Evolutionary conservation across 2,329 filamentous ascomycete species (phyloP), one percentile per base, ranked within the genome.

Genomic region (Fusarium coffeatum): DNA sequence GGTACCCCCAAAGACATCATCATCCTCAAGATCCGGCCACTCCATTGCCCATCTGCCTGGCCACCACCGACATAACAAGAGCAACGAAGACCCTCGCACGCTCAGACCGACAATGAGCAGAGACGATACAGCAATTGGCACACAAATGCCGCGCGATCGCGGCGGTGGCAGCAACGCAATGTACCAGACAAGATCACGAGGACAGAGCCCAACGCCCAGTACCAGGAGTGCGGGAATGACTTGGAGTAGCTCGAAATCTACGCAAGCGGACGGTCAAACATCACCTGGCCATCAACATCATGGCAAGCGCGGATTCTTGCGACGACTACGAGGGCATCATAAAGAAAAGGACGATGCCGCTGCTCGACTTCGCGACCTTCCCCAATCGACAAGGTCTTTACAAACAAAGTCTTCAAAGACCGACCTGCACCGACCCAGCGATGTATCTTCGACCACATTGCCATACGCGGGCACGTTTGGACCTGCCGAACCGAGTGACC

Each of bases 151-250:
- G 72, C 64, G 72, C 73, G 60, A 75, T 81, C 76, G 89, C 86
- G 77, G 89, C 90, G 83, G 80, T 34, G 81, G 79, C 53, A 83
- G 83, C 30, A 75, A 78, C 37, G 56, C 56, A 43, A 82, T 85
- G 84, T 77, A 86, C 82, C 71, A 77, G 71, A 78, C 83, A 49
- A 81, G 81, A 66, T 85, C 85, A 23, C 90, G 94, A 70, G 90
- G 93, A 15, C 88, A 92, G 65, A 97, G 94, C 79, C 93, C 94
- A 27, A 93, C 93, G 1, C 92, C 94, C 10, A 96, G 93, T 78
- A 84, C 87, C 43, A 87, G 87, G 72, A 93, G 91, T 76, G 86
- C 83, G 23, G 76, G 78, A 82, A 71, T 75, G 55, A 69, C 72
- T 28, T 80, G 80, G 54, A 80, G 87, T 80, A 77, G 49, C 34